Evolutionary conservation across 495 filamentous ascomycete species (phyloP).

Genomic region (Penicillium pulvis): DNA sequence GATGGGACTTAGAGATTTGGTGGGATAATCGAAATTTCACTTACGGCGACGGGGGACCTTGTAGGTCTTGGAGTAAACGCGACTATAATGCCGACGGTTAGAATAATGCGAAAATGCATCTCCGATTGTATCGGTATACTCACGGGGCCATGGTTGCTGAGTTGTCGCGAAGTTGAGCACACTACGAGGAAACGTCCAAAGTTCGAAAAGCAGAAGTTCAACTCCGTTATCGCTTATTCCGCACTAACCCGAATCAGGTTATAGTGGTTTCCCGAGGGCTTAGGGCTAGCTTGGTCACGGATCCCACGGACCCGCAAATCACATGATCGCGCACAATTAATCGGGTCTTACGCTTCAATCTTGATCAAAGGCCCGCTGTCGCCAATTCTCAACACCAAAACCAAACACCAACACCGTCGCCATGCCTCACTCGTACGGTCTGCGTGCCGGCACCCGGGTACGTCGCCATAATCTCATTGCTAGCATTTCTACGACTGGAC

Average conservation of each 20-base stretch:
- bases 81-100: constrained; percentile 43
- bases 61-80: constrained; percentile 96
- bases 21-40: constrained; percentile 27
- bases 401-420: constrained; percentile 52
- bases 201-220: constrained; percentile 2
- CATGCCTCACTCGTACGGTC: constrained; percentile 97
- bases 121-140: constrained; percentile 30
- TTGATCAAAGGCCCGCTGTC: constrained; percentile 33
- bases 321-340: constrained; percentile 11
- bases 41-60: constrained; percentile 81
- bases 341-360: constrained; percentile 14
- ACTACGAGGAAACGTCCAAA: constrained; percentile 12
- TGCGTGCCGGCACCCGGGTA: constrained; percentile 89
- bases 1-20: constrained; percentile 12
- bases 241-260: constrained; percentile 5
- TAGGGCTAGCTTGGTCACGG: constrained; percentile 4
- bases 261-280: constrained; percentile 3
- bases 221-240: background rate
- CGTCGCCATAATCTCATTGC: constrained; percentile 24
- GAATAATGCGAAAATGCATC: constrained; percentile 26
- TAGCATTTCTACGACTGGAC: constrained; percentile 7
- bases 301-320: background rate
- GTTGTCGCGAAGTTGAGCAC: constrained; percentile 37
- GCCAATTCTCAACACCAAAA: constrained; percentile 44
- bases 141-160: constrained; percentile 58